Percentiles rank a stretch among this genome's conserved stretches.
These are phyloP conservation scores for Blastomyces emzantsi DNA, from an alignment of 2,329 filamentous ascomycete genomes.

Conservation along the genomic window DNA sequence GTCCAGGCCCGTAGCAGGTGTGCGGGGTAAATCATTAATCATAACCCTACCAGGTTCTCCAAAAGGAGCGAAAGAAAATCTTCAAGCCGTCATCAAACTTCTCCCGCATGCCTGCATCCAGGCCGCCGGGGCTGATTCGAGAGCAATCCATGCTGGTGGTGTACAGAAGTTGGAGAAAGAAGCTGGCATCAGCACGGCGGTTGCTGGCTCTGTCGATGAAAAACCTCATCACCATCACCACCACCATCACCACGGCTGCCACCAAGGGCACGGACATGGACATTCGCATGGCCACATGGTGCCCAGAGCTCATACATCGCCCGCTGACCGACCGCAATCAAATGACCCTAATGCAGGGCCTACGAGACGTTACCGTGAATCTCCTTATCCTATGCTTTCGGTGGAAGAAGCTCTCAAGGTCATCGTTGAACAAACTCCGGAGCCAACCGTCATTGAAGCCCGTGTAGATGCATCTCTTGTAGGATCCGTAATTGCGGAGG, in stretches of 20 bases:
- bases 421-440: conserved; percentile 65
- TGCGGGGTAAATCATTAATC: conserved; percentile 71
- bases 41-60: conserved; percentile 89
- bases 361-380: conserved; percentile 66
- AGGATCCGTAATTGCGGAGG: conserved; percentile 70
- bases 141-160: conserved; percentile 69
- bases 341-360: conserved; percentile 53
- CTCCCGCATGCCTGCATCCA: conserved; percentile 92
- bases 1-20: conserved; percentile 85
- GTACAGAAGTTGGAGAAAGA: conserved; percentile 76
- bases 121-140: conserved; percentile 72
- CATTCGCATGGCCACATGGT: conserved; percentile 54
- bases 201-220: conserved; percentile 16
- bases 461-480: conserved; percentile 59
- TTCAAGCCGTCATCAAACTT: conserved; percentile 80
- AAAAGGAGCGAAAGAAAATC: conserved; percentile 89
- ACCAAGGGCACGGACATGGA: conserved; percentile 46
- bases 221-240: conserved; percentile 28
- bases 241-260: conserved; percentile 35
- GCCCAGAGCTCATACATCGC: conserved; percentile 65
- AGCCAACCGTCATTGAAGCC: conserved; percentile 47
- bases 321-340: conserved; percentile 48
- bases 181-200: conserved; percentile 50
- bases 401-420: conserved; percentile 70
- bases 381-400: conserved; percentile 84